A percentile compares a stretch with the other conserved stretches of the same genome.
phyloP scores from a whole-genome alignment of 805 yeast species.

The Ogataea ramenticola region DNA sequence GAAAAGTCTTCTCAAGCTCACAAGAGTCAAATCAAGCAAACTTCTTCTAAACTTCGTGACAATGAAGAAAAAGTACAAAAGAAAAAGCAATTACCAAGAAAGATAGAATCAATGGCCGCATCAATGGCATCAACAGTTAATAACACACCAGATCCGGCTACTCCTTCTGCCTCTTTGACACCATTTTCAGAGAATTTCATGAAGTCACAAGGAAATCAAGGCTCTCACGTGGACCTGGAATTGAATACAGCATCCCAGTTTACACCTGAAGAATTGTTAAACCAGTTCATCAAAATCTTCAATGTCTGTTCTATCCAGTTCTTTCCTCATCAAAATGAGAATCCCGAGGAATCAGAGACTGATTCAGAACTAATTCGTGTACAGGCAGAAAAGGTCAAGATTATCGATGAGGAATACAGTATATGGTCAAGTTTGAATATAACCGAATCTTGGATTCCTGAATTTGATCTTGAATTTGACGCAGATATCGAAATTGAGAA shows the following conservation, averaged over 20 bases:
- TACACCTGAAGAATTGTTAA: neutral
- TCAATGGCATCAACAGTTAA: neutral
- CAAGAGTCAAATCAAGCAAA: neutral
- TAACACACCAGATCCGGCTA: neutral
- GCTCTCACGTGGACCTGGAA: neutral
- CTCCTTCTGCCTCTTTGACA: neutral
- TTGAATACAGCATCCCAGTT: neutral
- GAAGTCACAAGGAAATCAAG: neutral
- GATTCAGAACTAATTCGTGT: neutral
- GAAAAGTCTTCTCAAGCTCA: neutral
- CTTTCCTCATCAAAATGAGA: neutral
- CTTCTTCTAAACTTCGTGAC: neutral
- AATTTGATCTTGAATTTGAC: neutral
- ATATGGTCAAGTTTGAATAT: neutral
- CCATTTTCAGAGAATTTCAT: neutral
- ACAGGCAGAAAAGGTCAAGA: neutral
- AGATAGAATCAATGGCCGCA: too few relatives aligned
- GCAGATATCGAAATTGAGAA: neutral
- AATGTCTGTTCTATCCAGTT: neutral
- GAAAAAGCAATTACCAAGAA: neutral
- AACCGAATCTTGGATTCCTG: neutral
- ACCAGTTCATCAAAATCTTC: neutral
- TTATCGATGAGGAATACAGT: neutral
- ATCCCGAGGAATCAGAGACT: neutral
- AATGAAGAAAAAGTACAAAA: neutral